These are phyloP conservation scores for Gonapodya sp. DNA, from an alignment of 192 early-diverging fungal species.

Conservation along the genomic window DNA sequence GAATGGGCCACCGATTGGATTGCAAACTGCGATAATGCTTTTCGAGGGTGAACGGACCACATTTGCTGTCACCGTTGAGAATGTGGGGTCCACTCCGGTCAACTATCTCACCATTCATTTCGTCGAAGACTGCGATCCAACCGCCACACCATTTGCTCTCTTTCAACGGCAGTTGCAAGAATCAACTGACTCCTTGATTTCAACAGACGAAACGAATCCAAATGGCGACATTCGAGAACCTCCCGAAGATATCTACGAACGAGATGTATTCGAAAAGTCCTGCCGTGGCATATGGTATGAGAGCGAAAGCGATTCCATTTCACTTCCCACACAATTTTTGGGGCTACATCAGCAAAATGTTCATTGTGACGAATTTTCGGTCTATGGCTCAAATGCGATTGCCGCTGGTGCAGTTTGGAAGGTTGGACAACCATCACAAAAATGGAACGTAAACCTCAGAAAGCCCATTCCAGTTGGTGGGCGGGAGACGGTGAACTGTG, in stretches of 20 bases:
- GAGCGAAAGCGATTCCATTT: no score
- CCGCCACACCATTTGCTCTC: not conserved
- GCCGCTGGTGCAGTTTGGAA: not conserved
- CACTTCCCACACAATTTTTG: no score
- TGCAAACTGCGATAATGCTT: not conserved
- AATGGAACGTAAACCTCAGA: not conserved
- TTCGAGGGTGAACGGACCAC: not conserved
- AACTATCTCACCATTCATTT: not conserved
- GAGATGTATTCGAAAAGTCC: not conserved
- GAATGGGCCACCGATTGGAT: not conserved
- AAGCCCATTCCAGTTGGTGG: not conserved
- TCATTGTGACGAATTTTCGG: no score
- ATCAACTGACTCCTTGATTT: not conserved
- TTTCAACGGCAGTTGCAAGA: not conserved
- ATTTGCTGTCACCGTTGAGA: not conserved
- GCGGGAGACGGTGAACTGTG: not conserved
- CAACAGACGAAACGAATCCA: not conserved
- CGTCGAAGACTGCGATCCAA: not conserved
- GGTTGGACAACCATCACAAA: not conserved
- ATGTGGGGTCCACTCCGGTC: not conserved
- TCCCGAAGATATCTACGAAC: not conserved
- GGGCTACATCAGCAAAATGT: no score
- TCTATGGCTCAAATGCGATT: not conserved
- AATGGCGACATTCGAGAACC: not conserved
- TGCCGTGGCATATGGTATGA: not conserved